phyloP scores from a whole-genome alignment of 2,329 filamentous ascomycete genomes.

The Lecanicillium sp. region DNA sequence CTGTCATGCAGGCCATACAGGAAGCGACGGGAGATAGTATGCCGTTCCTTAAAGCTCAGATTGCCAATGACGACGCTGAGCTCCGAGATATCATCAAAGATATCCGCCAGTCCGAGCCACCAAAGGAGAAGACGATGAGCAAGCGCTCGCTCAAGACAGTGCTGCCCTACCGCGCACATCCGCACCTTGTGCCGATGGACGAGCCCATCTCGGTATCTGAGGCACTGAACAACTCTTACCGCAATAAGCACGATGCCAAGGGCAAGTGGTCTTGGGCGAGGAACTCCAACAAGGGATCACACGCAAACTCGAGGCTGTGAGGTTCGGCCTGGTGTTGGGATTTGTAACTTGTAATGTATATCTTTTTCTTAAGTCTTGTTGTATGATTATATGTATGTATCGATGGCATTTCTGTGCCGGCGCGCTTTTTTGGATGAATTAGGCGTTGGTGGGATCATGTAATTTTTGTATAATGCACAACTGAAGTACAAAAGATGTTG shows the following conservation, averaged over 20 bases:
- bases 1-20: constrained; percentile 70
- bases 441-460: too few species aligned
- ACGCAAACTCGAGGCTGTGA: constrained; percentile 19
- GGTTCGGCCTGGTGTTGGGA: not conserved
- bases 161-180: constrained; percentile 27
- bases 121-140: constrained; percentile 16
- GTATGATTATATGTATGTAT: too few species aligned
- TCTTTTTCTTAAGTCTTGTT: too few species aligned
- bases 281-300: constrained; percentile 14
- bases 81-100: constrained; percentile 63
- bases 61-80: constrained; percentile 65
- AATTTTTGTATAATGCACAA: too few species aligned
- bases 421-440: too few species aligned
- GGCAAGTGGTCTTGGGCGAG: constrained; percentile 18
- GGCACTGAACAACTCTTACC: constrained; percentile 17
- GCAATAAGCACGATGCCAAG: constrained; percentile 14
- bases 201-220: constrained; percentile 28
- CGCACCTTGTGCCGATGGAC: constrained; percentile 24
- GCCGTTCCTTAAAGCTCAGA: constrained; percentile 75
- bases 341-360: too few species aligned
- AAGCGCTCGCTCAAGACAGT: constrained; percentile 20
- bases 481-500: too few species aligned
- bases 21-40: constrained; percentile 37
- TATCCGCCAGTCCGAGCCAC: constrained; percentile 29
- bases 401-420: too few species aligned